phyloP scores from a whole-genome alignment of 2,329 filamentous ascomycete species.

The Fusarium sp. region DNA sequence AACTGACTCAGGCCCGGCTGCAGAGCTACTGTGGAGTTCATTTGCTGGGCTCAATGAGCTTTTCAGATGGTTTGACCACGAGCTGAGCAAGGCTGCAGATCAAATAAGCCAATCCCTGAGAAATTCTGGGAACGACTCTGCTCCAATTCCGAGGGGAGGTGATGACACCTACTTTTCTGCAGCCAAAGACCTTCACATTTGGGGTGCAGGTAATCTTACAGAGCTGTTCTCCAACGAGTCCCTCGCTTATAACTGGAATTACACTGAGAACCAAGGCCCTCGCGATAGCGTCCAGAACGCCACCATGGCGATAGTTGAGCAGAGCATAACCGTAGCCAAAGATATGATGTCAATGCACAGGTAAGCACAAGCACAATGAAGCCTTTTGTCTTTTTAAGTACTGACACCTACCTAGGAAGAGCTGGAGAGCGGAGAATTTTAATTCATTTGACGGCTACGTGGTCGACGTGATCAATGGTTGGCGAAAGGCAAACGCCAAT shows the following conservation, averaged over 20 bases:
- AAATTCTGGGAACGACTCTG: neutral
- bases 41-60: neutral
- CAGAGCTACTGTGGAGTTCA: neutral
- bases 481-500: neutral
- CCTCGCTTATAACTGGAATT: neutral
- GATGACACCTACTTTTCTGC: neutral
- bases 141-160: neutral
- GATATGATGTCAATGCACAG: neutral
- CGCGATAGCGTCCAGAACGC: neutral
- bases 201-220: neutral
- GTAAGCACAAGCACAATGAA: neutral
- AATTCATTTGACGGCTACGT: neutral
- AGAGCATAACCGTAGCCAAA: neutral
- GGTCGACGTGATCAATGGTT: neutral
- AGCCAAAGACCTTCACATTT: neutral
- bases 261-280: neutral
- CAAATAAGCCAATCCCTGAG: neutral
- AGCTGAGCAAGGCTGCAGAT: neutral
- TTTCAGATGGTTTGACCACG: too few relatives aligned
- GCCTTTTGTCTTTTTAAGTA: too few relatives aligned
- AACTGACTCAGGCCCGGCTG: neutral
- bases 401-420: neutral
- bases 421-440: neutral
- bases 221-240: neutral
- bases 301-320: neutral